Evolutionary conservation across 352 stramenopile species (phyloP).

Genomic region (Phytophthora hybrid): DNA sequence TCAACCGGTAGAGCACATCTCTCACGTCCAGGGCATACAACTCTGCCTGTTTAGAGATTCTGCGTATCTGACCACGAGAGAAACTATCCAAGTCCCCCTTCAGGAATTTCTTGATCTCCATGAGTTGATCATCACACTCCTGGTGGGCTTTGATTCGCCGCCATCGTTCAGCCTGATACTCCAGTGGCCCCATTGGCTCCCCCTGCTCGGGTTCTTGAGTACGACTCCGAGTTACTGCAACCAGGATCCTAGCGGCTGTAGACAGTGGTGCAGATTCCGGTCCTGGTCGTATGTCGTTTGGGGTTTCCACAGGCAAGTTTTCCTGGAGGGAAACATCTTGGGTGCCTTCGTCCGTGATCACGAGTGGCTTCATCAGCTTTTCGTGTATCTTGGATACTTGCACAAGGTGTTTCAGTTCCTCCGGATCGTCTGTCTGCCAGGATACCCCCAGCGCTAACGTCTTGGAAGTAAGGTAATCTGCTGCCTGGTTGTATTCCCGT

Average conservation of each 20-base stretch:
- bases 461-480: no score
- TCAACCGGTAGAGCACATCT: neutral
- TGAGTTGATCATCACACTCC: no score
- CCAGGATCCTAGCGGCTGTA: neutral
- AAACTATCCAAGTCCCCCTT: neutral
- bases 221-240: neutral
- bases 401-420: constrained; percentile 1
- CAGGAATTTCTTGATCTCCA: constrained; percentile 8
- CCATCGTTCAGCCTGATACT: no score
- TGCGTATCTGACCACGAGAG: no score
- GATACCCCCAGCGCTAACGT: neutral
- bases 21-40: neutral
- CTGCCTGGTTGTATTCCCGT: no score
- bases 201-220: neutral
- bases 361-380: constrained; percentile 1
- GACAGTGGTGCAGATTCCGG: neutral
- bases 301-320: neutral
- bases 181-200: no score
- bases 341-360: neutral
- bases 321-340: neutral
- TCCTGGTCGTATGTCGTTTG: neutral
- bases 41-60: neutral
- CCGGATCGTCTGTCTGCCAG: neutral
- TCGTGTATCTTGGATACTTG: constrained; percentile 2
- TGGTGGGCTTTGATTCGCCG: no score